phyloP scores from a whole-genome alignment of 257 asterid species.

The Paulownia fortunei region DNA sequence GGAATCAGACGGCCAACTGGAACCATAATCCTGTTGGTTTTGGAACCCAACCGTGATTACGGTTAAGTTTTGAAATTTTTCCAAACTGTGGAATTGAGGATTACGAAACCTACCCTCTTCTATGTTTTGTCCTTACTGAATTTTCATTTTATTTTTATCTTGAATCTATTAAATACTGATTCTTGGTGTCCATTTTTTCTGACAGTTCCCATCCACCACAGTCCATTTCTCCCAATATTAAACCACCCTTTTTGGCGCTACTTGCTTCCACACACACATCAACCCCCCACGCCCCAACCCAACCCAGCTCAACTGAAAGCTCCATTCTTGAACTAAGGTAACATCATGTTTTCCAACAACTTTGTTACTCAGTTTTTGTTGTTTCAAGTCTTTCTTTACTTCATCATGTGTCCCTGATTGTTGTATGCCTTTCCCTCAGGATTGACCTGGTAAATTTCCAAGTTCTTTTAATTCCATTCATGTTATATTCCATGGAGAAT shows the following conservation, averaged over 20 bases:
- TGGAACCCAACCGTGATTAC: too few species aligned
- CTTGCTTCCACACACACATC: too few species aligned
- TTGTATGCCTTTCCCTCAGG: too few species aligned
- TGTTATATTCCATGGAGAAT: not conserved
- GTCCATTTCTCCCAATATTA: not conserved
- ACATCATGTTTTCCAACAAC: not conserved
- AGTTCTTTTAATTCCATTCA: not conserved
- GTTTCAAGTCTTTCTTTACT: not conserved
- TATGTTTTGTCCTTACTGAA: slow-evolving; percentile 29
- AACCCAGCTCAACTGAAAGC: slow-evolving; percentile 17
- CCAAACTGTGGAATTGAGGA: slow-evolving; percentile 6
- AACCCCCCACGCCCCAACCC: too few species aligned
- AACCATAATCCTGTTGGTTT: too few species aligned
- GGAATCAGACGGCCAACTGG: too few species aligned
- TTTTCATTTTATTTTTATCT: slow-evolving; percentile 17
- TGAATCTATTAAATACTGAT: slow-evolving; percentile 13
- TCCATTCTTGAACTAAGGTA: slow-evolving; percentile 30
- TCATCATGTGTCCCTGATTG: not conserved
- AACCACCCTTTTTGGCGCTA: slow-evolving; percentile 17
- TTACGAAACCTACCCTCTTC: slow-evolving; percentile 2
- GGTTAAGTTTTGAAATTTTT: too few species aligned
- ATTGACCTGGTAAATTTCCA: not conserved
- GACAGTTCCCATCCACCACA: slow-evolving; percentile 39
- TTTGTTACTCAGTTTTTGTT: not conserved
- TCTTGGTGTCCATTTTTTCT: slow-evolving; percentile 29